phyloP scores from a whole-genome alignment of 2,329 filamentous ascomycete genomes.

The Xylariales sp. region DNA sequence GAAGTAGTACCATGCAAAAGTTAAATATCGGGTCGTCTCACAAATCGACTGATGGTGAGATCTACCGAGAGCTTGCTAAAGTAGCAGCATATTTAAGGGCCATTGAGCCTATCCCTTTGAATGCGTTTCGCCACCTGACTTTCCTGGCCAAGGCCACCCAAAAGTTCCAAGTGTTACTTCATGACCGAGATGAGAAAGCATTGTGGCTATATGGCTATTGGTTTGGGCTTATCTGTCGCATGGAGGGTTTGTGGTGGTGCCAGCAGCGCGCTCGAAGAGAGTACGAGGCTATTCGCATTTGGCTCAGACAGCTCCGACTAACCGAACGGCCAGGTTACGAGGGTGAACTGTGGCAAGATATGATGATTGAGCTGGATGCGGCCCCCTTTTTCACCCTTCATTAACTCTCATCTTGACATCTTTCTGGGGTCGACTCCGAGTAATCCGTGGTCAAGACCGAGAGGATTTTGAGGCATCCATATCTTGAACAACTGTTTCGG shows the following conservation, averaged over 20 bases:
- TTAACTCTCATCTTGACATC: too few relatives aligned
- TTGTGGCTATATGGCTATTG: background rate
- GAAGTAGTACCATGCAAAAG: background rate
- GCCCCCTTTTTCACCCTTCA: too few relatives aligned
- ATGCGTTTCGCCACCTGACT: background rate
- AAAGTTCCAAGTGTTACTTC: background rate
- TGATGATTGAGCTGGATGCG: background rate
- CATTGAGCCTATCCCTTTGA: background rate
- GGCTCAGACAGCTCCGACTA: background rate
- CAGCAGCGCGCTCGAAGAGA: background rate
- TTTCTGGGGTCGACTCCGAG: too few relatives aligned
- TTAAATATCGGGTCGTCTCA: background rate
- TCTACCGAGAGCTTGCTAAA: background rate
- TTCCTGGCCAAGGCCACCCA: background rate
- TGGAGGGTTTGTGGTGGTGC: background rate
- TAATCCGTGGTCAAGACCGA: too few relatives aligned
- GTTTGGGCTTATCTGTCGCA: background rate
- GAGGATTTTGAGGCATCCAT: too few relatives aligned
- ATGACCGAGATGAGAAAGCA: background rate
- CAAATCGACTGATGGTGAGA: background rate
- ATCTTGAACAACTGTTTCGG: too few relatives aligned
- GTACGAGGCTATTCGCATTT: background rate
- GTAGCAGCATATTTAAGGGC: background rate
- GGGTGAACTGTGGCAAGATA: background rate
- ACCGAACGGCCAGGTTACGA: background rate